phyloP scores from a whole-genome alignment of 345 rosid species.

The Hirschfeldia incana region DNA sequence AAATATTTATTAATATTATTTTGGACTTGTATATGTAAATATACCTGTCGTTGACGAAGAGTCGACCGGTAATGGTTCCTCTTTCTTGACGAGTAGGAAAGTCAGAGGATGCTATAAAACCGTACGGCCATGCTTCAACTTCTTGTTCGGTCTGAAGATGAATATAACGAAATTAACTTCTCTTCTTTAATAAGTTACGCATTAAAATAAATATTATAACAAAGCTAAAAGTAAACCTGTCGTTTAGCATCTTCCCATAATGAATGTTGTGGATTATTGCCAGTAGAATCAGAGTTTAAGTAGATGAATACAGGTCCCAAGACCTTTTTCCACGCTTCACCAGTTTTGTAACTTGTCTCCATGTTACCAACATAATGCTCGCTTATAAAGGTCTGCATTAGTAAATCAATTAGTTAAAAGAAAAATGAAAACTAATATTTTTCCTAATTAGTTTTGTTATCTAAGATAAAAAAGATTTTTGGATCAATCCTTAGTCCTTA shows the following conservation, averaged over 20 bases:
- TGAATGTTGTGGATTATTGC: background rate
- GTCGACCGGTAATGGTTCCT: slow-evolving; percentile 45
- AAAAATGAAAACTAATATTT: background rate
- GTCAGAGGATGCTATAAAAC: slow-evolving; percentile 52
- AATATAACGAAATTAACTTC: background rate
- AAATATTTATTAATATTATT: background rate
- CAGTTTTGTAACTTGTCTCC: slow-evolving; percentile 48
- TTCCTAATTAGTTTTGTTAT: background rate
- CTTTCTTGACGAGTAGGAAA: slow-evolving; percentile 47
- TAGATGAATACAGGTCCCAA: slow-evolving; percentile 76
- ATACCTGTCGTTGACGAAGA: slow-evolving; percentile 51
- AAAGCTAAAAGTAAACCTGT: slow-evolving; percentile 46
- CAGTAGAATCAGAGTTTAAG: slow-evolving; percentile 54
- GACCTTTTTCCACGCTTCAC: slow-evolving; percentile 84
- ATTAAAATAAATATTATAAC: background rate
- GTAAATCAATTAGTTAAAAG: background rate
- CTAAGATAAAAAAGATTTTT: background rate
- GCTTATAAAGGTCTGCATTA: slow-evolving; percentile 74
- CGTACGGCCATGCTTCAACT: slow-evolving; percentile 74
- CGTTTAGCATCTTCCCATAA: slow-evolving; percentile 85
- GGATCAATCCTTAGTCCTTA: slow-evolving; percentile 28
- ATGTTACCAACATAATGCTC: slow-evolving; percentile 78
- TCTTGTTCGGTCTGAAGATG: slow-evolving; percentile 50
- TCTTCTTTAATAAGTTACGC: background rate
- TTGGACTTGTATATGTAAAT: background rate